Conservation (phyloP, 495 filamentous ascomycete species). For the Thozetella sp. region DNA sequence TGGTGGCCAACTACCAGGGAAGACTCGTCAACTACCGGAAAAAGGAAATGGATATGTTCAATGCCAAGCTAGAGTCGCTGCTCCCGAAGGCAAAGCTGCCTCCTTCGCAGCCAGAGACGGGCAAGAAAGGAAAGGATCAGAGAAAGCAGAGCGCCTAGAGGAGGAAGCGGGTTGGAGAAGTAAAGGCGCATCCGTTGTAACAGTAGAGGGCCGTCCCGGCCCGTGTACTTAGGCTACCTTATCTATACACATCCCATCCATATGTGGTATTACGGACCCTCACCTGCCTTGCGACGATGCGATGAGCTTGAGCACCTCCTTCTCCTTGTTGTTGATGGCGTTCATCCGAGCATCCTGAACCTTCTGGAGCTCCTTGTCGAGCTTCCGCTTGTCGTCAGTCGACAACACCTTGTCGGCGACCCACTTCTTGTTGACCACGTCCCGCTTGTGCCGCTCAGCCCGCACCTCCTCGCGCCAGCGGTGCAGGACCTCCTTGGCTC, state of each 20-base stretch:
- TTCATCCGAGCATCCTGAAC: constrained; percentile 68
- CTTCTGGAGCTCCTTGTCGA: constrained; percentile 73
- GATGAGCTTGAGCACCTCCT: constrained; percentile 56
- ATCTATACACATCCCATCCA: constrained; percentile 17
- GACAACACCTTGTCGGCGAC: constrained; percentile 56
- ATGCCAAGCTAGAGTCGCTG: constrained; percentile 21
- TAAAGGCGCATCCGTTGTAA: constrained; percentile 8
- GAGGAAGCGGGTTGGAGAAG: neutral
- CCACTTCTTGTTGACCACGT: constrained; percentile 68
- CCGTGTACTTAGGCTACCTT: constrained; percentile 1
- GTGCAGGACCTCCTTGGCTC: constrained; percentile 56
- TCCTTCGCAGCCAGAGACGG: constrained; percentile 13
- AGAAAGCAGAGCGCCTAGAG: no score
- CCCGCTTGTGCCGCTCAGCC: constrained; percentile 52
- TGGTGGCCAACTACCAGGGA: constrained; percentile 31
- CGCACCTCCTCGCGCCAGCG: constrained; percentile 63
- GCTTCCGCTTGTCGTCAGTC: constrained; percentile 69
- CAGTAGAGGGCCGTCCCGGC: constrained; percentile 7
- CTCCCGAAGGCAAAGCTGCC: constrained; percentile 14
- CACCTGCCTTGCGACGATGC: constrained; percentile 14
- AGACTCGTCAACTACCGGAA: constrained; percentile 21
- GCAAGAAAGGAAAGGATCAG: constrained; percentile 4
- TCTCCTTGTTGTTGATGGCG: constrained; percentile 70
- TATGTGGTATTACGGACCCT: constrained; percentile 15
- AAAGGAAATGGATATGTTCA: constrained; percentile 17